Evolutionary conservation across 352 stramenopile species (phyloP).

Genomic region (Globisporangium acanthophoron): DNA sequence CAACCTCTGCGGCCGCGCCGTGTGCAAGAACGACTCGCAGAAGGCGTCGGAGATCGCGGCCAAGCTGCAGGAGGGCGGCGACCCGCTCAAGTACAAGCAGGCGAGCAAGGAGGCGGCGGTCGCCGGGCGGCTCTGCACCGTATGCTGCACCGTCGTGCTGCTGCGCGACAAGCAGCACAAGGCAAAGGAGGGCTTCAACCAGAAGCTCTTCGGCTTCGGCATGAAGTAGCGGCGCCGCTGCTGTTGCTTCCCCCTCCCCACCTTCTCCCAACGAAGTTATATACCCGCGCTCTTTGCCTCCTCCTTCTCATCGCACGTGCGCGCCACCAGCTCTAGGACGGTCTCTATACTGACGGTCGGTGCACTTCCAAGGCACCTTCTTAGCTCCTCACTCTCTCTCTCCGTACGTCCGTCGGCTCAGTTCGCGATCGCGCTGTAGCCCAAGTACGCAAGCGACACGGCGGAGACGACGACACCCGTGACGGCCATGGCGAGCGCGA

Average conservation of each 20-base stretch:
- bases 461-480: conserved; percentile 49
- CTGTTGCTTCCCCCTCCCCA: not conserved
- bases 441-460: conserved; percentile 65
- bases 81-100: conserved; percentile 14
- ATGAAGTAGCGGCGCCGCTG: conserved; percentile 36
- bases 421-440: conserved; percentile 43
- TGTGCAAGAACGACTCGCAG: conserved; percentile 83
- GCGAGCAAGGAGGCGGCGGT: conserved; percentile 54
- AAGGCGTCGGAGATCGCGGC: conserved; percentile 68
- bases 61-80: conserved; percentile 27
- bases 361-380: not conserved
- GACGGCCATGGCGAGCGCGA: conserved; percentile 43
- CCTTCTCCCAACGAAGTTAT: not conserved
- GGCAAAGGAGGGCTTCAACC: conserved; percentile 67
- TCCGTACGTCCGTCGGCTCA: conserved; percentile 7
- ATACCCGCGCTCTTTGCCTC: not conserved
- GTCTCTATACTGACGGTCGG: not conserved
- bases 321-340: not conserved
- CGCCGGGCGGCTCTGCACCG: conserved; percentile 54
- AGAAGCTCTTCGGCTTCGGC: conserved; percentile 65
- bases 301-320: no score
- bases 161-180: conserved; percentile 73
- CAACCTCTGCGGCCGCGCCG: conserved; percentile 61
- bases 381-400: not conserved
- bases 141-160: conserved; percentile 76